phyloP scores from a whole-genome alignment of 768 basidiomycete genomes.

The Suillus brevipes region DNA sequence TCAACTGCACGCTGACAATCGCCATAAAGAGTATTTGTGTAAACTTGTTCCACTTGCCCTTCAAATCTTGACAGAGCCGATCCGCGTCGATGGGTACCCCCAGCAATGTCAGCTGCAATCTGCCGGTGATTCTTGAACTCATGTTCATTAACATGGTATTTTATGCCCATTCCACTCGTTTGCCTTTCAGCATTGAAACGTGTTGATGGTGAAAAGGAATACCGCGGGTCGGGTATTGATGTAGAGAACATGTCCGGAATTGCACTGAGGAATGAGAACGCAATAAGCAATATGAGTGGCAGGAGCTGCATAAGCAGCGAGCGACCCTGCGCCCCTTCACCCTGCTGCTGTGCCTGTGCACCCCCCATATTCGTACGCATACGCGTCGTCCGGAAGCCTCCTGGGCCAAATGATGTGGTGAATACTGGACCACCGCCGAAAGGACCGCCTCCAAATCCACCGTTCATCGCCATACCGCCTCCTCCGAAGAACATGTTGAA shows the following conservation, averaged over 20 bases:
- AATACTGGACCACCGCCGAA: slow-evolving; percentile 53
- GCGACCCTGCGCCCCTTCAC: slow-evolving; percentile 46
- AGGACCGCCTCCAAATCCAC: slow-evolving; percentile 57
- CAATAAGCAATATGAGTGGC: slow-evolving; percentile 81
- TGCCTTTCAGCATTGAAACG: slow-evolving; percentile 69
- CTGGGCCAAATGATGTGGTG: slow-evolving; percentile 74
- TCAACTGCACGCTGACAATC: slow-evolving; percentile 74
- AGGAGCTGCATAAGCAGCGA: slow-evolving; percentile 75
- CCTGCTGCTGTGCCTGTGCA: slow-evolving; percentile 36
- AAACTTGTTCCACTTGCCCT: slow-evolving; percentile 69
- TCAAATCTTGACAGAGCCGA: slow-evolving; percentile 63
- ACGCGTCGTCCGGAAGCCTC: slow-evolving; percentile 76
- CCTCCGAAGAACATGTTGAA: slow-evolving; percentile 99
- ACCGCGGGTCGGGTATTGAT: slow-evolving; percentile 75
- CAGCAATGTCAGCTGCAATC: slow-evolving; percentile 70
- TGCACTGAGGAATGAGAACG: slow-evolving; percentile 79
- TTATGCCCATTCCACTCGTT: slow-evolving; percentile 68
- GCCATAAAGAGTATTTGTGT: slow-evolving; percentile 66
- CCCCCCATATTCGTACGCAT: slow-evolving; percentile 45
- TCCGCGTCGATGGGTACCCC: slow-evolving; percentile 34
- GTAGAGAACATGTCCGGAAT: slow-evolving; percentile 76
- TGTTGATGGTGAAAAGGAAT: slow-evolving; percentile 63
- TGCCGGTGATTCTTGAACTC: slow-evolving; percentile 78
- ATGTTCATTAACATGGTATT: slow-evolving; percentile 79
- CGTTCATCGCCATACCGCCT: slow-evolving; percentile 45